These are phyloP conservation scores for Litchi chinensis DNA, from an alignment of 345 rosid genomes.

Conservation along the genomic window DNA sequence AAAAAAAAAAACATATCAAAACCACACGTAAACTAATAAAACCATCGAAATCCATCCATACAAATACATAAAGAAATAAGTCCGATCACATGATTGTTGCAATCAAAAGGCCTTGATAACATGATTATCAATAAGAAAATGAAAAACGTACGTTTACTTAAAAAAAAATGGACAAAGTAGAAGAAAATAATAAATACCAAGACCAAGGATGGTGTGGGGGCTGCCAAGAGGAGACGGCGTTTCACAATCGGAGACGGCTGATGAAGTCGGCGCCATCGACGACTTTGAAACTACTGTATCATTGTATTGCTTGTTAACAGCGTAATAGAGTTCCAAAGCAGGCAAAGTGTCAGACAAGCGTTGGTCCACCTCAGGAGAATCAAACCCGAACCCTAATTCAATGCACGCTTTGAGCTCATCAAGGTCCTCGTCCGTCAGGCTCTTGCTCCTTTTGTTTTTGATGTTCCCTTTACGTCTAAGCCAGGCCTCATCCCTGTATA, in stretches of 20 bases:
- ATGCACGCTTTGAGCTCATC: constrained; percentile 92
- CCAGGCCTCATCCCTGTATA: constrained; percentile 87
- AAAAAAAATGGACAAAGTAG: background rate
- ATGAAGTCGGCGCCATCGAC: constrained; percentile 41
- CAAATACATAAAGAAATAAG: background rate
- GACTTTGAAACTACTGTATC: constrained; percentile 54
- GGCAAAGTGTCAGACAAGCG: constrained; percentile 83
- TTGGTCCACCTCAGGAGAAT: constrained; percentile 67
- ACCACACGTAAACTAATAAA: background rate
- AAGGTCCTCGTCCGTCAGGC: constrained; percentile 88
- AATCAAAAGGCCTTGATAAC: background rate
- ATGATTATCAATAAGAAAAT: background rate
- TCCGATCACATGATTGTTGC: background rate
- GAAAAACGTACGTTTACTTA: background rate
- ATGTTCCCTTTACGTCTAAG: constrained; percentile 58
- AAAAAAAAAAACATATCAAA: background rate
- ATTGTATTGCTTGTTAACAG: constrained; percentile 69
- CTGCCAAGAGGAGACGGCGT: constrained; percentile 53
- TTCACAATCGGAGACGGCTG: constrained; percentile 55
- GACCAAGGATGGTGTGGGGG: constrained; percentile 56
- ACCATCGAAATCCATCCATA: background rate
- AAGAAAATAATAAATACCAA: constrained; percentile 33
- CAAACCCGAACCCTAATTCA: constrained; percentile 86
- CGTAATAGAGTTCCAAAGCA: constrained; percentile 75
- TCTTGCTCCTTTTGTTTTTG: constrained; percentile 57